Evolutionary conservation across 2,329 filamentous ascomycete species (phyloP).

Genomic region (Pyrenophora tritici-repentis): DNA sequence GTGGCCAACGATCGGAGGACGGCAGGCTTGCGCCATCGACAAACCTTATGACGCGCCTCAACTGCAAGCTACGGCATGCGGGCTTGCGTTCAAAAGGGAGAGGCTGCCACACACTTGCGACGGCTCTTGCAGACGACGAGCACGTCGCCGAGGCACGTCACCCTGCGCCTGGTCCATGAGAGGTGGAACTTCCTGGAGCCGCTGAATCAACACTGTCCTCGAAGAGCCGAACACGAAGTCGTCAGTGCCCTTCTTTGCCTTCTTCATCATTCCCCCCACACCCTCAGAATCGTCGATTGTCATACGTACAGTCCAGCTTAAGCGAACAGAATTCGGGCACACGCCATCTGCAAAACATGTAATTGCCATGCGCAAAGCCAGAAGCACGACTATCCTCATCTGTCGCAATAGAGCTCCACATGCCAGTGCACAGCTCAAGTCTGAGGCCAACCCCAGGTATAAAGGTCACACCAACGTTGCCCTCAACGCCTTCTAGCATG

Average conservation of each 20-base stretch:
- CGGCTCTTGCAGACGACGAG: slow-evolving; percentile 1
- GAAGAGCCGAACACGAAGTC: background rate
- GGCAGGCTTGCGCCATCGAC: slow-evolving; percentile 25
- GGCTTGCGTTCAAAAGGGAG: slow-evolving; percentile 1
- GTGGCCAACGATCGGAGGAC: slow-evolving; percentile 26
- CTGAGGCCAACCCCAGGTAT: background rate
- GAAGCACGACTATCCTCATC: slow-evolving; percentile 1
- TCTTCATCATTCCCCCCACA: slow-evolving; percentile 8
- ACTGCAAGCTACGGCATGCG: slow-evolving; percentile 17
- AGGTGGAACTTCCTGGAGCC: slow-evolving; percentile 26
- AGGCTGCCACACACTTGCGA: slow-evolving; percentile 7
- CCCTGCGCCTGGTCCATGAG: slow-evolving; percentile 17
- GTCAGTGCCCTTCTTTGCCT: slow-evolving; percentile 7
- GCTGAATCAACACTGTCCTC: slow-evolving; percentile 12
- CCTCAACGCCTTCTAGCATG: slow-evolving; percentile 15
- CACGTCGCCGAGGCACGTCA: slow-evolving; percentile 11
- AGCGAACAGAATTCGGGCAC: background rate
- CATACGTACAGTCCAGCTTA: slow-evolving; percentile 3
- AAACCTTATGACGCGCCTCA: slow-evolving; percentile 17
- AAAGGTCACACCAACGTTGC: slow-evolving; percentile 12
- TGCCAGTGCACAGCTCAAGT: background rate
- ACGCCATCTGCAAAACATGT: slow-evolving; percentile 10
- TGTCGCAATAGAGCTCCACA: slow-evolving; percentile 3
- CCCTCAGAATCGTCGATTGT: slow-evolving; percentile 1
- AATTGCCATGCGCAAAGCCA: background rate